Base-by-base conservation (phyloP, 495 filamentous ascomycete species). In the Penicillium waksmanii region DNA sequence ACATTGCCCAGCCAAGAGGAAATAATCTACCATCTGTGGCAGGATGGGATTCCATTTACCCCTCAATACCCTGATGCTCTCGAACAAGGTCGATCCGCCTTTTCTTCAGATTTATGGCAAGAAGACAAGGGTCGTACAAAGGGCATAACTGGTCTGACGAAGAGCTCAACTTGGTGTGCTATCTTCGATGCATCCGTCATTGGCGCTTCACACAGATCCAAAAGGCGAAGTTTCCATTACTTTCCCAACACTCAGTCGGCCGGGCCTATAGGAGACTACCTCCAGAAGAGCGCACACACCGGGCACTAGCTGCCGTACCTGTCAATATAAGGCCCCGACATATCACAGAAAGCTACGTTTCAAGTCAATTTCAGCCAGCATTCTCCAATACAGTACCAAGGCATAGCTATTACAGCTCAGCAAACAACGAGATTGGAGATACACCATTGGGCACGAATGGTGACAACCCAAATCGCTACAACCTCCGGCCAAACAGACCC, bases 201-300 rank as follows among this genome's bases (percentile, higher is more conserved):
- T 59, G 49, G 56, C 3, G 19, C 56, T 59, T 59, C 49, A 42
- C 5, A 23, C 13, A 59, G 53, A 59, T 59, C 11, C 48, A 53
- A 19, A 53, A 46, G 51, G 44, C 49, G 34, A 46, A 52, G 19
- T 59, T 59, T 21, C 48, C 49, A 31, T 47, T 36, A 46, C 51
- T 59, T 52, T 59, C 56, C 7, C 27, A 7, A 46, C 47, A 23
- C 23, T 35, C 56, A 52, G 23, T 53, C 42, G 5, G 12, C 23
- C 42, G 48, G 15, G 56, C 56, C 56, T 59, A 59, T 25, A 46
- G 36, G 48, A 35, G 19, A 18, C 38, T 44, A 23, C 33, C 46
- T n/a, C 27, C 49, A 17, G 49, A 59, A 53, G 56, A 59, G 23
- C 56, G 48, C 56, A 17, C 35, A 53, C 51, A 42, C 36, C 56